Conservation (phyloP, 345 rosid genomes). For the Abelmoschus esculentus region DNA sequence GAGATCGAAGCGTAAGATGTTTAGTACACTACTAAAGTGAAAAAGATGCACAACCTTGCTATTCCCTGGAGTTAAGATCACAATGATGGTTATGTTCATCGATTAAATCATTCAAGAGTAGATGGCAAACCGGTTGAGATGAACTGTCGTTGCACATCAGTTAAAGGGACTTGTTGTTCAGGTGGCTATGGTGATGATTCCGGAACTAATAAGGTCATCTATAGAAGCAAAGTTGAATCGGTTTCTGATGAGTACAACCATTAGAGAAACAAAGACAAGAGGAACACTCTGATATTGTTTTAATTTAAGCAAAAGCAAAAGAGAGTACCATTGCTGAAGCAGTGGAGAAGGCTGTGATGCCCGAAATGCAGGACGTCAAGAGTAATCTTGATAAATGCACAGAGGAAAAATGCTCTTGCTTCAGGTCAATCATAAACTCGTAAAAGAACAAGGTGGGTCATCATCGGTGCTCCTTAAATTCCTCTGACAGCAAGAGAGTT, state of each 20-base stretch:
- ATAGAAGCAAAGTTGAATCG: constrained; percentile 84
- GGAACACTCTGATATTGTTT: constrained; percentile 3
- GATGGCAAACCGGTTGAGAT: constrained; percentile 68
- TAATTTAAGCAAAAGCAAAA: constrained; percentile 19
- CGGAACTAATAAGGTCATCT: constrained; percentile 64
- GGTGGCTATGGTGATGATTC: constrained; percentile 76
- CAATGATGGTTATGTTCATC: constrained; percentile 87
- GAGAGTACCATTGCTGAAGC: constrained; percentile 53
- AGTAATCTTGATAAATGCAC: constrained; percentile 50
- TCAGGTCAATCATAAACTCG: too few species aligned
- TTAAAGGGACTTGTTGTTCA: constrained; percentile 56
- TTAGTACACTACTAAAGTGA: too few species aligned
- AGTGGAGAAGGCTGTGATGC: constrained; percentile 54
- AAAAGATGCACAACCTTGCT: constrained; percentile 80
- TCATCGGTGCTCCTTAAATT: too few species aligned
- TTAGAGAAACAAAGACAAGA: constrained; percentile 71
- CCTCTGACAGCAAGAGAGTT: too few species aligned
- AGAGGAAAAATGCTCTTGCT: constrained; percentile 30
- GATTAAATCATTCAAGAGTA: constrained; percentile 83
- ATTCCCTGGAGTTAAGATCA: constrained; percentile 77
- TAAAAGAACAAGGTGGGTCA: too few species aligned
- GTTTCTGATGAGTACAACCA: constrained; percentile 81
- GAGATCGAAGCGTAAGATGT: too few species aligned
- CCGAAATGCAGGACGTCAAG: constrained; percentile 57
- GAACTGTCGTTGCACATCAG: constrained; percentile 43